phyloP scores from a whole-genome alignment of 2,329 filamentous ascomycete species.

The Ilyonectria destructans region DNA sequence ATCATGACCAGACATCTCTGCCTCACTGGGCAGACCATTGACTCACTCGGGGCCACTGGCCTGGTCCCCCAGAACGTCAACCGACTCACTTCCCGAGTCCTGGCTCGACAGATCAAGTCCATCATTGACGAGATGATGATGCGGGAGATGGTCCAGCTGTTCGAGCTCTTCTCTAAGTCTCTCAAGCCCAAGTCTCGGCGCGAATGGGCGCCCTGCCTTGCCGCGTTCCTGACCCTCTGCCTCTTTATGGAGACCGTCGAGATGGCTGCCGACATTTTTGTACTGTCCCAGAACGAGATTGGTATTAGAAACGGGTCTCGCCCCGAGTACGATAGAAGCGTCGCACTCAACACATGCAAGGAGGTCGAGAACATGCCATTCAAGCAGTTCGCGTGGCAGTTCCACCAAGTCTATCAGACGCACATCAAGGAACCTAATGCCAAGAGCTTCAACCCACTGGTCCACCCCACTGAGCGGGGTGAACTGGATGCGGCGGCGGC shows the following conservation, averaged over 20 bases:
- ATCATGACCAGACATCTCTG: constrained; percentile 70
- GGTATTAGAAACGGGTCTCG: constrained; percentile 57
- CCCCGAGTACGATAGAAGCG: constrained; percentile 58
- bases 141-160: constrained; percentile 67
- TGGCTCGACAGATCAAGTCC: constrained; percentile 71
- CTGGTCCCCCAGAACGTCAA: constrained; percentile 62
- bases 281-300: constrained; percentile 68
- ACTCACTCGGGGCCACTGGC: constrained; percentile 59
- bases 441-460: constrained; percentile 71
- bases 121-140: constrained; percentile 71
- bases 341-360: constrained; percentile 64
- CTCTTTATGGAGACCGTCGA: constrained; percentile 74
- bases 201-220: constrained; percentile 72
- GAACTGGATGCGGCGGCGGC: constrained; percentile 64
- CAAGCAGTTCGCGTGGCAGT: constrained; percentile 73
- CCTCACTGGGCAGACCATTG: constrained; percentile 63
- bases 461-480: constrained; percentile 61
- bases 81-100: constrained; percentile 68
- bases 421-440: constrained; percentile 65
- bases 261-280: constrained; percentile 67
- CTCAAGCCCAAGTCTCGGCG: constrained; percentile 69
- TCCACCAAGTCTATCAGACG: constrained; percentile 74
- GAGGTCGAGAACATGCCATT: constrained; percentile 74
- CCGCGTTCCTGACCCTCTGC: constrained; percentile 71
- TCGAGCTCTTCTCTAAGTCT: constrained; percentile 67